Base-by-base conservation (phyloP, 495 filamentous ascomycete genomes). In the Penicillium mononematosum region DNA sequence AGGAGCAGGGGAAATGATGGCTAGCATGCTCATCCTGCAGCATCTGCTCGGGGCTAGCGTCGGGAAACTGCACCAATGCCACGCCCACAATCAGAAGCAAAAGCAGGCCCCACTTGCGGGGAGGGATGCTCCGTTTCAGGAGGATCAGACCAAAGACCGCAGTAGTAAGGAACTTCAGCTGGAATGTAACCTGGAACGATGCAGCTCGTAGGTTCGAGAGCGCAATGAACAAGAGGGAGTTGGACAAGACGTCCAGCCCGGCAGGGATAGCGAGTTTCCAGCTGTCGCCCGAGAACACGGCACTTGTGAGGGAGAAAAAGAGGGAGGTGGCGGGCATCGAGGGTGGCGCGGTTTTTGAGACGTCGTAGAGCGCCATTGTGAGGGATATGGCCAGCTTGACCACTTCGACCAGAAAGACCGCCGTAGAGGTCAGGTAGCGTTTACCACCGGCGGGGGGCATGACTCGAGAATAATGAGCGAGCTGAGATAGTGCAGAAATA, bases 201-300 rank as follows among this genome's bases (percentile, higher is more conserved):
- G 93, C 90, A 2, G 94, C 87, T 53, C 92, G 91, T 56, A 97
- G 75, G 65, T 98, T 97, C 56, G 89, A 89, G 20, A 98, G 82
- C 2, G 91, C 94, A 48, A 96, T 81, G 70, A 96, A 98, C 72
- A 97, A 91, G 19, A 98, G 74, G 4, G 87, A 88, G 67, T 96
- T 97, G 64, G 96, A 89, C 25, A 96, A 60, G 0, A 94, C 96
- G 66, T 96, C 97, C 3, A 98, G 78, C 42, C 84, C 80, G 8
- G 92, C 94, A 0, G 94, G 93, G 38, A 98, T 88, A 5, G 90
- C 91, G 59, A 98, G 68, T 71, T 97, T 97, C 94, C 94, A 98
- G 63, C 90, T 90, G 62, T 98, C 94, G n/a, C 88, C 86, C 3
- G 88, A 87, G 67, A 97, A 96, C 0, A 96, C 86, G 14, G 88